phyloP scores from a whole-genome alignment of 2,329 filamentous ascomycete genomes.

The Pyricularia pennisetigena region DNA sequence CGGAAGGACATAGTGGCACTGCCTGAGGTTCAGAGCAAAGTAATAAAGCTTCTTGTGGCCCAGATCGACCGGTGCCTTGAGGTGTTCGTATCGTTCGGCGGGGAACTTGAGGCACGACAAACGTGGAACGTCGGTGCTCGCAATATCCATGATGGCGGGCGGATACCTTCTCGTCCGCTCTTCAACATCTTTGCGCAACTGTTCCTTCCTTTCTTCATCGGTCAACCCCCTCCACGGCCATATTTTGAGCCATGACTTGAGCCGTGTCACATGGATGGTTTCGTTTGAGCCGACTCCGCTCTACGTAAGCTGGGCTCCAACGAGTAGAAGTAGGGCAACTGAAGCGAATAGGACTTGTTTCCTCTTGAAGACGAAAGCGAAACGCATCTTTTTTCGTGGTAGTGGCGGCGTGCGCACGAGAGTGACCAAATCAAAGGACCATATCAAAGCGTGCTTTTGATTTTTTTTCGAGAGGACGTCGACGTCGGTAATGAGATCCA shows the following conservation, averaged over 20 bases:
- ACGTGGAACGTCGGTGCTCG: not conserved
- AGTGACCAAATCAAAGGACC: not conserved
- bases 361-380: not conserved
- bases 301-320: not conserved
- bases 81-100: slow-evolving; percentile 7
- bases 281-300: not conserved
- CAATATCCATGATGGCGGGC: slow-evolving; percentile 10
- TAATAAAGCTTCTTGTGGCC: slow-evolving; percentile 25
- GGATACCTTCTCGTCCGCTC: slow-evolving; percentile 6
- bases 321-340: not conserved
- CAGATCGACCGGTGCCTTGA: slow-evolving; percentile 2
- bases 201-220: not conserved
- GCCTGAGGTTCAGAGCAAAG: slow-evolving; percentile 40
- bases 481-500: not conserved
- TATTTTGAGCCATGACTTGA: not conserved
- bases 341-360: not conserved
- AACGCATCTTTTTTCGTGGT: not conserved
- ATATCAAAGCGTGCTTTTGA: too few species aligned
- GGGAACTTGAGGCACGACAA: slow-evolving; percentile 7
- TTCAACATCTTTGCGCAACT: not conserved
- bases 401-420: not conserved
- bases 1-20: slow-evolving; percentile 33
- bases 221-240: not conserved
- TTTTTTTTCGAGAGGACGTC: not conserved
- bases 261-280: not conserved